phyloP scores from a whole-genome alignment of 352 stramenopile genomes.

The Pythium vanterpoolii region DNA sequence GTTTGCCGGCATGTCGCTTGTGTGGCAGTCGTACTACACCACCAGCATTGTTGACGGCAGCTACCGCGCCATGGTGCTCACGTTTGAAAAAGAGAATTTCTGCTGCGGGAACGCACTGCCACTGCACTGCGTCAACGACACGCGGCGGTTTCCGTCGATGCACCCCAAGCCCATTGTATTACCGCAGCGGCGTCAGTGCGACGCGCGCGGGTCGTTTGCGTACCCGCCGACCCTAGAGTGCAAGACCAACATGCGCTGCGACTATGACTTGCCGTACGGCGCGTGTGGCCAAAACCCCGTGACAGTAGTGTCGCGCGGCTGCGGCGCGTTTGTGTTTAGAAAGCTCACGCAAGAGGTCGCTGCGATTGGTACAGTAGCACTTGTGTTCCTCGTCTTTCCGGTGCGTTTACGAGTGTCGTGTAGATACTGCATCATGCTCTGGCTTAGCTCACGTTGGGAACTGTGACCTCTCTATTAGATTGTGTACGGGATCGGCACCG shows the following conservation, averaged over 20 bases:
- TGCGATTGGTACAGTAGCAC: constrained; percentile 35
- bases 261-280: constrained; percentile 65
- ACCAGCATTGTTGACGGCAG: constrained; percentile 38
- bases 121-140: constrained; percentile 43
- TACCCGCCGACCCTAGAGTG: constrained; percentile 60
- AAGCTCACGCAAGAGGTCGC: constrained; percentile 40
- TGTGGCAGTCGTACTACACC: constrained; percentile 74
- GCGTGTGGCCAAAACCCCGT: constrained; percentile 56
- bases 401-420: constrained; percentile 27
- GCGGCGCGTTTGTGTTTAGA: constrained; percentile 43
- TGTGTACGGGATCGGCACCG: constrained; percentile 38
- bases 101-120: constrained; percentile 68
- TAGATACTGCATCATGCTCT: constrained; percentile 1
- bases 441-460: not conserved
- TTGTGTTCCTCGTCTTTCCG: constrained; percentile 45
- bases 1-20: constrained; percentile 58
- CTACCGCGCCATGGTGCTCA: constrained; percentile 55
- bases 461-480: constrained; percentile 26
- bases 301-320: constrained; percentile 43
- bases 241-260: constrained; percentile 31
- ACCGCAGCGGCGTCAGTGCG: constrained; percentile 22
- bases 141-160: constrained; percentile 40
- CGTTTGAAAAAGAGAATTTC: constrained; percentile 58
- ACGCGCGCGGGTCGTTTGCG: constrained; percentile 6
- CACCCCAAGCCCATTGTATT: constrained; percentile 32